These are phyloP conservation scores for Kluyveromyces wickerhamii DNA, from an alignment of 805 yeast species.

Conservation along the genomic window DNA sequence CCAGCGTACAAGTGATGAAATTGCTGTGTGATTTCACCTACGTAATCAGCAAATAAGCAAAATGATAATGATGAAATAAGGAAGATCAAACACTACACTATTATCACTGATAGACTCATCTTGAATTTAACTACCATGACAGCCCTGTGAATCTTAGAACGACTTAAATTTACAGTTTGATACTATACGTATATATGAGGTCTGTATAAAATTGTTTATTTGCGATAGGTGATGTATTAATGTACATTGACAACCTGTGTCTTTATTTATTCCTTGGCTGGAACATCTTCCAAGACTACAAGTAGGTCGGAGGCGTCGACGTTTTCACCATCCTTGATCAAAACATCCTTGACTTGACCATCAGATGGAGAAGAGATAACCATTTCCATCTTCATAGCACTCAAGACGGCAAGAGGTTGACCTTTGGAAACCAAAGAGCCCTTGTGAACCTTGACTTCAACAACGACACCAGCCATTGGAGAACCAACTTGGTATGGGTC, in stretches of 20 bases:
- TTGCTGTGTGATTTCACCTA: too few species aligned
- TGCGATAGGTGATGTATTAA: not conserved
- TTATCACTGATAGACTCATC: too few species aligned
- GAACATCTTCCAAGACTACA: constrained; percentile 41
- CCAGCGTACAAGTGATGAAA: not conserved
- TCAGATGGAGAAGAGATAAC: constrained; percentile 86
- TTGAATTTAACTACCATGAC: too few species aligned
- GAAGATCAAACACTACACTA: too few species aligned
- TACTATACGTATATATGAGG: too few species aligned
- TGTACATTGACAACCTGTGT: constrained; percentile 1
- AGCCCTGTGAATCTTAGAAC: too few species aligned
- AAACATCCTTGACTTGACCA: constrained; percentile 73
- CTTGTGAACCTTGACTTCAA: constrained; percentile 85
- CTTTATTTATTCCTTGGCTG: constrained; percentile 11
- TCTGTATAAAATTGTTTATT: too few species aligned
- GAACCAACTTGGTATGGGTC: constrained; percentile 93
- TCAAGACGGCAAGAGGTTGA: constrained; percentile 84
- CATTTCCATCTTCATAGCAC: constrained; percentile 99
- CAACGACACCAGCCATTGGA: constrained; percentile 98
- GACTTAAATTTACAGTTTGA: too few species aligned
- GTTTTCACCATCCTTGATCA: constrained; percentile 83
- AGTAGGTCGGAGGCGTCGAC: constrained; percentile 92
- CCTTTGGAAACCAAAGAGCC: constrained; percentile 93
- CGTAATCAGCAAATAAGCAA: too few species aligned
- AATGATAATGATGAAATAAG: too few species aligned